Evolutionary conservation across 331 rosid species (phyloP).

Genomic region (Prunus yedoensis): DNA sequence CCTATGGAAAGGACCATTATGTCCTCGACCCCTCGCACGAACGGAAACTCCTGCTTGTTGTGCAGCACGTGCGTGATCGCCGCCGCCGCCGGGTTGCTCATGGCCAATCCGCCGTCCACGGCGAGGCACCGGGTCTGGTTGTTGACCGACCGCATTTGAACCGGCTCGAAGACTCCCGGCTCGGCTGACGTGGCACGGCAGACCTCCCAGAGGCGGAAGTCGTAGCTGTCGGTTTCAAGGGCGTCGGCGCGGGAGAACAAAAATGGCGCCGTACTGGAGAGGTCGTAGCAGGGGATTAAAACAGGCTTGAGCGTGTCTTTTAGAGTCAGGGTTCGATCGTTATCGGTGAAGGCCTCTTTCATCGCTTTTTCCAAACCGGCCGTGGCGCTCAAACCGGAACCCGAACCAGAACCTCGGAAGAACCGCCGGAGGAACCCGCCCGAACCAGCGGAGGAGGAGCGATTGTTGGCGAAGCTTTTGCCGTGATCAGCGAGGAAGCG

Average conservation of each 20-base stretch:
- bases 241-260: conserved; percentile 97
- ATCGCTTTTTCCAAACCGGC: conserved; percentile 63
- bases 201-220: conserved; percentile 91
- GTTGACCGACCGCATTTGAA: conserved; percentile 77
- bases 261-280: conserved; percentile 94
- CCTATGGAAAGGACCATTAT: conserved; percentile 84
- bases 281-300: conserved; percentile 84
- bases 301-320: conserved; percentile 92
- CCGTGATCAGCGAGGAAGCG: conserved; percentile 72
- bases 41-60: conserved; percentile 96
- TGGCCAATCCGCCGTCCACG: conserved; percentile 83
- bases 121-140: conserved; percentile 68
- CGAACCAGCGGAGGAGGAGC: conserved; percentile 18
- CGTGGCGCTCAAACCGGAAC: conserved; percentile 41
- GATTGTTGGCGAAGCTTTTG: conserved; percentile 43
- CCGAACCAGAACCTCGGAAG: conserved; percentile 13
- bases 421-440: conserved; percentile 52
- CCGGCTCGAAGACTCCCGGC: conserved; percentile 78
- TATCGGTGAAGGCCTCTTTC: conserved; percentile 71
- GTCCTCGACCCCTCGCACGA: conserved; percentile 99
- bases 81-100: conserved; percentile 90
- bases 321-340: conserved; percentile 53
- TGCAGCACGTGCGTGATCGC: conserved; percentile 99
- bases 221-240: conserved; percentile 83
- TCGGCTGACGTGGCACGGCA: conserved; percentile 95